Evolutionary conservation across 192 early-diverging fungal genomes (phyloP), one percentile per base, ranked within the genome.

Genomic region (Entomortierella beljakovae): DNA sequence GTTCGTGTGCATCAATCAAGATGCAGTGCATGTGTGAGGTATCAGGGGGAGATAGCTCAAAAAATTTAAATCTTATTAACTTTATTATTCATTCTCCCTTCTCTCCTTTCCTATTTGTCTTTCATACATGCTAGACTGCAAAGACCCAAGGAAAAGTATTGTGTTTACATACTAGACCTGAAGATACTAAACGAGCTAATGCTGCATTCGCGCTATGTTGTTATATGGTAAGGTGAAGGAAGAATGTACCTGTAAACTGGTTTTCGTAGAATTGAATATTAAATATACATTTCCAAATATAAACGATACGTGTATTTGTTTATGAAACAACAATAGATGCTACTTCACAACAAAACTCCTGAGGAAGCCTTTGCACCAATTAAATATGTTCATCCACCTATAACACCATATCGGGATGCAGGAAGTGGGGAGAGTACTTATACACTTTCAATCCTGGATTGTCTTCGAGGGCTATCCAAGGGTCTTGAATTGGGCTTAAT

Each of bases 351-450:
- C 31, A 75, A 86, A 61, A 81, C 86, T n/a, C 91, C 92, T 2
- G 89, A 90, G 28, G 87, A 88, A 64, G 90, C 92, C 0, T 87
- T 76, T 53, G 60, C 50, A 8, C 89, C 90, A 9, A 76, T 93
- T 25, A 32, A 79, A 9, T 65, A 74, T 51, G 68, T 86, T 29
- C 46, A 72, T 13, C 87, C 85, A 0, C 75, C 86, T 4, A 87
- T 93, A 43, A 69, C 86, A 18, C 88, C 91, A 23, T 93, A 88
- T 81, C 84, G 92, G 13, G 92, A 93, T 60, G 92, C 92, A 20
- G 89, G 90, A 10, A 90, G 88, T 69, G 91, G 92, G 4, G 82
- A 88, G 0, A 84, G 88, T 0, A 90, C 89, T 0, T 93, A 88
- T 71, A 85, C 87, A 54, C 81, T 93, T 23, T 87, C 89, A 5